A percentile compares a stretch with the other conserved stretches of the same genome.
Evolutionary conservation across 2,329 filamentous ascomycete genomes (phyloP).

Genomic region (Magnaporthiopsis rhizophila): DNA sequence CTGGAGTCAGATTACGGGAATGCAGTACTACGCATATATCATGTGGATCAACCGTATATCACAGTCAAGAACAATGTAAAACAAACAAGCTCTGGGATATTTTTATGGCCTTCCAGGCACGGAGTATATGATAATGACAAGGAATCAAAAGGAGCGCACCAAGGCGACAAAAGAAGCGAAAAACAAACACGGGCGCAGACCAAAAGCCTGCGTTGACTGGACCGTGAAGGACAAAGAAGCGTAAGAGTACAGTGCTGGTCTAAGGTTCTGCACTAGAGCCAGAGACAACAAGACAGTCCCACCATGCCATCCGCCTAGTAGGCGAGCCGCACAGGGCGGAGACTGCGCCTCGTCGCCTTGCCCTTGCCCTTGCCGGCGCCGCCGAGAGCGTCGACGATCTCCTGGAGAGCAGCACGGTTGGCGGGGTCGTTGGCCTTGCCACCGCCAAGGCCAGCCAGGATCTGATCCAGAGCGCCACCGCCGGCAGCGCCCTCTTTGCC

Average conservation of each 20-base stretch:
- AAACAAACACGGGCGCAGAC: not conserved
- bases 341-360: not conserved
- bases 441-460: not conserved
- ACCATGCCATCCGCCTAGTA: not conserved
- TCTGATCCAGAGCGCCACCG: not conserved
- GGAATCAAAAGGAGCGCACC: not conserved
- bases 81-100: not conserved
- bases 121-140: not conserved
- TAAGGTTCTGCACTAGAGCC: not conserved
- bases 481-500: not conserved
- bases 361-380: not conserved
- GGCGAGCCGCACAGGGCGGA: not conserved
- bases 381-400: not conserved
- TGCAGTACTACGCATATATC: no score
- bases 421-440: not conserved
- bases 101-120: not conserved
- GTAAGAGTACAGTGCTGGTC: not conserved
- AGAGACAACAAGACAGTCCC: not conserved
- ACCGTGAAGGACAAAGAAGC: not conserved
- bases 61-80: not conserved
- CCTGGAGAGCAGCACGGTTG: not conserved
- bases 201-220: not conserved
- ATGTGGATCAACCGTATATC: no score
- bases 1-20: not conserved
- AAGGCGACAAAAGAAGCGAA: not conserved